Evolutionary conservation across 805 yeast genomes (phyloP).

Genomic region (Zygotorulaspora sp.): DNA sequence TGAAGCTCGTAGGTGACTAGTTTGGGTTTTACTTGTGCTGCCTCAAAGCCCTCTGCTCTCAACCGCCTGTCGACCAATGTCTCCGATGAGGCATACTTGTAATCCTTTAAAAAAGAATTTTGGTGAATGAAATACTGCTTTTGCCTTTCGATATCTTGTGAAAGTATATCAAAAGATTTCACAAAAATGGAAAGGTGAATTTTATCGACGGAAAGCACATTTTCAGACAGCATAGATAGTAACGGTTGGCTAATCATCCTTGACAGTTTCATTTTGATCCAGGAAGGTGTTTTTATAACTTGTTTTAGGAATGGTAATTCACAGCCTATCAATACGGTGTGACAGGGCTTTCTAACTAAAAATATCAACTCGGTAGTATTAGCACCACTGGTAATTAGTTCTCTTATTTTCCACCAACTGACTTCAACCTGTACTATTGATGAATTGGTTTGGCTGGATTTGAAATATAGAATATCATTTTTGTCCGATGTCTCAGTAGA

Average conservation of each 20-base stretch:
- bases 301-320: neutral
- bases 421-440: neutral
- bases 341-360: too few species aligned
- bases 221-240: slow-evolving; percentile 1
- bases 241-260: neutral
- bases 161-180: slow-evolving; percentile 2
- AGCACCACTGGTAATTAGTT: neutral
- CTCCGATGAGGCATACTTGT: too few species aligned
- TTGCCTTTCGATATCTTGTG: slow-evolving; percentile 4
- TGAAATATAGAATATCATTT: too few species aligned
- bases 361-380: too few species aligned
- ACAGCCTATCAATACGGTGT: neutral
- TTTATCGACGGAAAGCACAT: slow-evolving; percentile 3
- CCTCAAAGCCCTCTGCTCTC: too few species aligned
- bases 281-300: neutral
- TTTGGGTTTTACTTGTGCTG: too few species aligned
- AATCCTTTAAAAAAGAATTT: too few species aligned
- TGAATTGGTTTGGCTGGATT: neutral
- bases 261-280: slow-evolving; percentile 2
- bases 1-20: slow-evolving; percentile 13
- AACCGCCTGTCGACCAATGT: too few species aligned
- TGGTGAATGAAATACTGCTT: too few species aligned
- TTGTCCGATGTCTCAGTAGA: too few species aligned
- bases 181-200: slow-evolving; percentile 3
- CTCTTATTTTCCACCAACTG: slow-evolving; percentile 1